A percentile compares a stretch with the other conserved stretches of the same genome.
These are phyloP conservation scores for Artemisia tridentata DNA, from an alignment of 129 eudicot genomes.

Conservation along the genomic window DNA sequence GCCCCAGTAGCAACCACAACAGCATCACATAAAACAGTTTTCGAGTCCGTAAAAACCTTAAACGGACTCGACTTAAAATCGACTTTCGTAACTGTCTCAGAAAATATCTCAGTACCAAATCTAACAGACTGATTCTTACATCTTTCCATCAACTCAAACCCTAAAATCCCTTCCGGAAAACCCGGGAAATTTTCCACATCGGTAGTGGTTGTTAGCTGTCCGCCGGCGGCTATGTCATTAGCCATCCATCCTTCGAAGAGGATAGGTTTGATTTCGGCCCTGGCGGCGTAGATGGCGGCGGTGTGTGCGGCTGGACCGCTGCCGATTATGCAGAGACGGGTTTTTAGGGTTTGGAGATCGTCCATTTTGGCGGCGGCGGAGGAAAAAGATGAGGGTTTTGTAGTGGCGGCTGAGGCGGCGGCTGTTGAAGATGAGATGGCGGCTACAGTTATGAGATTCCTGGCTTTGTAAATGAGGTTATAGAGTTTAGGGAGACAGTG, in stretches of 20 bases:
- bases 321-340: conserved; percentile 88
- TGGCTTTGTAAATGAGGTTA: conserved; percentile 37
- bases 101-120: conserved; percentile 69
- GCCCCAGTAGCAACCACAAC: conserved; percentile 88
- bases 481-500: conserved; percentile 37
- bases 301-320: conserved; percentile 99
- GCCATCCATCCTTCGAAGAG: conserved; percentile 99
- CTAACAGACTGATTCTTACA: conserved; percentile 62
- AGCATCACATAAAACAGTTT: conserved; percentile 62
- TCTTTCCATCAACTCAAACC: conserved; percentile 69
- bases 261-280: conserved; percentile 83
- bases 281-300: conserved; percentile 95
- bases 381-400: conserved; percentile 38
- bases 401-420: conserved; percentile 27
- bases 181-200: conserved; percentile 99
- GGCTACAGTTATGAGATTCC: conserved; percentile 37
- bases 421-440: conserved; percentile 40
- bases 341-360: conserved; percentile 42
- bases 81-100: conserved; percentile 73
- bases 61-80: conserved; percentile 69
- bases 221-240: conserved; percentile 95
- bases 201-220: conserved; percentile 92
- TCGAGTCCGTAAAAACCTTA: conserved; percentile 47
- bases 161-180: conserved; percentile 74
- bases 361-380: conserved; percentile 48